Conservation (phyloP, 1,284 basidiomycete species). For the Apiotrichum domesticum region DNA sequence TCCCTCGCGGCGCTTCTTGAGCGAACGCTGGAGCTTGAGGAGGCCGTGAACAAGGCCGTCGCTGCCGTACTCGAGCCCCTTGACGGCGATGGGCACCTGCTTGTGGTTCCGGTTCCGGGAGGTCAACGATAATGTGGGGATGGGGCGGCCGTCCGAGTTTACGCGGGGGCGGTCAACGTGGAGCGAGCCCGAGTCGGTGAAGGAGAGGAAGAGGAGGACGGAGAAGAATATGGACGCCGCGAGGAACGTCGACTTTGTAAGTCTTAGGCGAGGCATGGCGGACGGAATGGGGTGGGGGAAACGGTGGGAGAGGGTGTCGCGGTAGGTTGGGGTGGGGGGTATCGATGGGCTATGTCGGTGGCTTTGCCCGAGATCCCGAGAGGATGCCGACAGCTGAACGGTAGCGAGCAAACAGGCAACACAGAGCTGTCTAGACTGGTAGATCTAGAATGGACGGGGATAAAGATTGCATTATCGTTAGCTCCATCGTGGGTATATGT, state of each 20-base stretch:
- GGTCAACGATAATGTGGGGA: background rate
- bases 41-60: slow-evolving; percentile 34
- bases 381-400: too few relatives aligned
- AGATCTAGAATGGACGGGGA: too few relatives aligned
- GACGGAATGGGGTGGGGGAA: too few relatives aligned
- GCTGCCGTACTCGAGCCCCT: slow-evolving; percentile 16
- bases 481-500: too few relatives aligned
- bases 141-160: background rate
- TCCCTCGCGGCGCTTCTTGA: slow-evolving; percentile 9
- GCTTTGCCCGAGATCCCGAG: too few relatives aligned
- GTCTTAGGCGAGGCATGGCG: slow-evolving; percentile 19
- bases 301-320: too few relatives aligned
- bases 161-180: background rate
- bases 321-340: too few relatives aligned
- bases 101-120: too few relatives aligned
- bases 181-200: background rate
- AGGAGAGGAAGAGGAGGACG: background rate
- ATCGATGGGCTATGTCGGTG: too few relatives aligned
- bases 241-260: slow-evolving; percentile 17
- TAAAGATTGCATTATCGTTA: too few relatives aligned
- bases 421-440: too few relatives aligned
- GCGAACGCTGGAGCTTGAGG: slow-evolving; percentile 21
- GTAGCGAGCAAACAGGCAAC: too few relatives aligned
- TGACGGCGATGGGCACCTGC: background rate
- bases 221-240: slow-evolving; percentile 16